phyloP scores from a whole-genome alignment of 768 basidiomycete genomes.

The Russula abietina region DNA sequence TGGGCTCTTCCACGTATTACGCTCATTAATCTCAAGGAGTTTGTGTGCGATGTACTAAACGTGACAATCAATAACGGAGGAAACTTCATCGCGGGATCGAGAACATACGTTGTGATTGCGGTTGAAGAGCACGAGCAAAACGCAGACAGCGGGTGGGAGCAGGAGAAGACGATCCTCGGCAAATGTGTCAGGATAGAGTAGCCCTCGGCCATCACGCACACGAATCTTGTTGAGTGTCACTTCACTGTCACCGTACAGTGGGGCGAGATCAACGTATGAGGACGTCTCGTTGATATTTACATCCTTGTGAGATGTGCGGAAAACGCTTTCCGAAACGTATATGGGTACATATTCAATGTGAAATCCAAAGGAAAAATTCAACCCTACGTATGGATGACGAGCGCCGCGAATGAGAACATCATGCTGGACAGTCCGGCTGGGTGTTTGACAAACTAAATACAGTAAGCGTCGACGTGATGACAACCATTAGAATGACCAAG shows the following conservation, averaged over 20 bases:
- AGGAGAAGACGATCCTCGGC: constrained; percentile 73
- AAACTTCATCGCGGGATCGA: neutral
- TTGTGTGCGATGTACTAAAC: constrained; percentile 74
- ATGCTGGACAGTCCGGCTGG: constrained; percentile 72
- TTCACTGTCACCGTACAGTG: constrained; percentile 73
- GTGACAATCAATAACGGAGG: neutral
- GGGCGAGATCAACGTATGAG: constrained; percentile 79
- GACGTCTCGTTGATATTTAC: constrained; percentile 76
- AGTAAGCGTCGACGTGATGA: neutral
- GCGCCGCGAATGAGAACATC: constrained; percentile 78
- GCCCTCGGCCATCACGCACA: constrained; percentile 55
- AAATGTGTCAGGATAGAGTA: constrained; percentile 64
- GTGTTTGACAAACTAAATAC: constrained; percentile 58
- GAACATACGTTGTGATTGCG: constrained; percentile 78
- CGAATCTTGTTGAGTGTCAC: constrained; percentile 52
- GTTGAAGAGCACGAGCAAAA: constrained; percentile 77
- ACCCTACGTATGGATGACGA: constrained; percentile 69
- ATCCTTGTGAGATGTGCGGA: constrained; percentile 70
- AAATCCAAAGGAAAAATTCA: neutral
- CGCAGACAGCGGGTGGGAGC: constrained; percentile 72
- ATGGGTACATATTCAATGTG: neutral
- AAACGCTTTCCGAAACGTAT: constrained; percentile 46
- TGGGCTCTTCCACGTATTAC: constrained; percentile 56
- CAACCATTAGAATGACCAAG: neutral
- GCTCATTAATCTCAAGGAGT: constrained; percentile 76